Conservation (phyloP, 352 stramenopile genomes). For the Phytophthora foliorum region DNA sequence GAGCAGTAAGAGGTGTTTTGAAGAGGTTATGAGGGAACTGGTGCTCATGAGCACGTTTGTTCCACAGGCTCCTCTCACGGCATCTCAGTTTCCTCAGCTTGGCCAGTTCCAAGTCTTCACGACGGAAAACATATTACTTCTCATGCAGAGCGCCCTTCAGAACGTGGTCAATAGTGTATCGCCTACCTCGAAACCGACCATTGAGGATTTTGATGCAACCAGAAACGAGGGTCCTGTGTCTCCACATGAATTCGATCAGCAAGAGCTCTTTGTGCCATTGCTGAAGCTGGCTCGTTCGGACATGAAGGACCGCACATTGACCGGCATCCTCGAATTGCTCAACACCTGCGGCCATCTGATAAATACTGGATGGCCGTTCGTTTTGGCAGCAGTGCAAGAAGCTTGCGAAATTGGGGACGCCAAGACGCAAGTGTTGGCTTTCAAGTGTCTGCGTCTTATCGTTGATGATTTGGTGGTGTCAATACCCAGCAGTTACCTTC, state of each 20-base stretch:
- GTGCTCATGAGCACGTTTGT: conserved; percentile 78
- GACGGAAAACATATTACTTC: conserved; percentile 81
- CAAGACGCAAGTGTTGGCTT: conserved; percentile 89
- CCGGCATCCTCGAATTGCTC: conserved; percentile 80
- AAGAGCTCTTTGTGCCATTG: conserved; percentile 74
- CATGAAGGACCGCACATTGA: conserved; percentile 79
- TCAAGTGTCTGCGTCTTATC: conserved; percentile 97
- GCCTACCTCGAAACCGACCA: conserved; percentile 51
- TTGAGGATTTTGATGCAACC: conserved; percentile 60
- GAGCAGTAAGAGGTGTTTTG: conserved; percentile 79
- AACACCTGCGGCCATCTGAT: conserved; percentile 83
- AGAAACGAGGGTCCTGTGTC: conserved; percentile 32
- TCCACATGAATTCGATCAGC: conserved; percentile 73
- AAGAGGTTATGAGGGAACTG: conserved; percentile 81
- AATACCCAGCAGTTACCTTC: conserved; percentile 76
- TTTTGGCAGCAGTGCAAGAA: conserved; percentile 75
- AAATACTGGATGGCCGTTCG: conserved; percentile 71
- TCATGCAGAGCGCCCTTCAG: conserved; percentile 81
- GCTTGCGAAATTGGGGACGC: conserved; percentile 70
- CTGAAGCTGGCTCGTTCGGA: conserved; percentile 71
- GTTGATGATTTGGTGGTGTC: conserved; percentile 96
- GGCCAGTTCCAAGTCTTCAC: conserved; percentile 80
- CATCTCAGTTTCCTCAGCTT: conserved; percentile 66
- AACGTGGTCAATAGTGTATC: conserved; percentile 72
- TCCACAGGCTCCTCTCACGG: conserved; percentile 44